Conservation (phyloP, 495 filamentous ascomycete species). For the Penicillium subrubescens region DNA sequence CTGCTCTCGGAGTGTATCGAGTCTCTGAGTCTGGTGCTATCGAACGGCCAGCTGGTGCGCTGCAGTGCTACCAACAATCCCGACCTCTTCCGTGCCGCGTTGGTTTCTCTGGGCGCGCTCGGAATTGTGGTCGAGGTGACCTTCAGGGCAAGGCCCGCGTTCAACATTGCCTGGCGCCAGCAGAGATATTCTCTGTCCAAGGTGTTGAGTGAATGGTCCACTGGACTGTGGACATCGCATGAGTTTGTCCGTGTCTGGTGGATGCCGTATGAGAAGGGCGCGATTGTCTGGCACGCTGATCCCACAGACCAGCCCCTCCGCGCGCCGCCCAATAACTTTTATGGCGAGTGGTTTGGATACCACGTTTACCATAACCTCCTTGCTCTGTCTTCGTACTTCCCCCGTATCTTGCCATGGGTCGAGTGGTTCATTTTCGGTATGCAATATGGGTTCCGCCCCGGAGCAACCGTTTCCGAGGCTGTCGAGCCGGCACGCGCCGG, state of each 20-base stretch:
- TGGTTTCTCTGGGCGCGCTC: conserved; percentile 84
- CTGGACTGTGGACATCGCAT: conserved; percentile 74
- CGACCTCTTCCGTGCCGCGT: conserved; percentile 83
- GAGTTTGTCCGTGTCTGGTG: conserved; percentile 97
- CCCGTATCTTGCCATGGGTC: conserved; percentile 77
- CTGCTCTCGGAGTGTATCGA: conserved; percentile 75
- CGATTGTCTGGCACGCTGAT: conserved; percentile 84
- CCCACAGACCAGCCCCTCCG: conserved; percentile 61
- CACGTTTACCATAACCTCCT: conserved; percentile 88
- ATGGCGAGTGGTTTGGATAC: conserved; percentile 78
- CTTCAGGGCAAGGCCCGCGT: conserved; percentile 73
- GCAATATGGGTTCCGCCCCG: conserved; percentile 81
- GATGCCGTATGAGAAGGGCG: conserved; percentile 86
- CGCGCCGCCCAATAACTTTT: conserved; percentile 63
- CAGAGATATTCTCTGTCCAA: conserved; percentile 65
- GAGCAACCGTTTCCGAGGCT: conserved; percentile 65
- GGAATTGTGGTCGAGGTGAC: conserved; percentile 90
- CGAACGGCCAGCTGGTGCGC: conserved; percentile 72
- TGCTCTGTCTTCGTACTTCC: conserved; percentile 74
- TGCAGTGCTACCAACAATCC: conserved; percentile 73
- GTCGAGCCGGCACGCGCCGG: conserved; percentile 80
- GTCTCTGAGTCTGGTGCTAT: conserved; percentile 75
- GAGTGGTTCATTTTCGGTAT: conserved; percentile 96
- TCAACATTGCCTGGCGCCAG: conserved; percentile 85
- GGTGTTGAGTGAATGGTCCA: conserved; percentile 73